Percentiles rank a stretch among this genome's conserved stretches.
phyloP scores from a whole-genome alignment of 768 basidiomycete species.

The Baorangia bicolor region DNA sequence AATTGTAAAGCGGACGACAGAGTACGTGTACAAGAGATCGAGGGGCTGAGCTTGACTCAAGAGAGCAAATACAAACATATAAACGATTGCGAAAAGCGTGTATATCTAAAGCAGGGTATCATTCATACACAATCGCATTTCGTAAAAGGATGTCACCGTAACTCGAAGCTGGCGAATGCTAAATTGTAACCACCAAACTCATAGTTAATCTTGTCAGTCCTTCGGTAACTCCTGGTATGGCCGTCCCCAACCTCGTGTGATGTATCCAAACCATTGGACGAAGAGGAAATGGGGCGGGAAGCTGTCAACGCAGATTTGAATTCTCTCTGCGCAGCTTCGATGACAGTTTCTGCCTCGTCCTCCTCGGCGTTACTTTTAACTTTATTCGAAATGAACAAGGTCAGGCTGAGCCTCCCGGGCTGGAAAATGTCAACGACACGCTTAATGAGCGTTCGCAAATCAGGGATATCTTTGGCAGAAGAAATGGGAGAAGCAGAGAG shows the following conservation, averaged over 20 bases:
- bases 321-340: constrained; percentile 72
- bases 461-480: constrained; percentile 52
- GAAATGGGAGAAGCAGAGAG: constrained; percentile 37
- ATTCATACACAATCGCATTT: constrained; percentile 12
- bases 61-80: constrained; percentile 19
- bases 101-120: constrained; percentile 25
- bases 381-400: constrained; percentile 82
- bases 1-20: constrained; percentile 19
- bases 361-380: constrained; percentile 43
- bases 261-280: constrained; percentile 21
- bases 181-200: constrained; percentile 93
- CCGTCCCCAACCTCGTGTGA: constrained; percentile 15
- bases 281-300: constrained; percentile 23
- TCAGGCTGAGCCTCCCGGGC: constrained; percentile 80
- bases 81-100: constrained; percentile 12
- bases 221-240: constrained; percentile 51
- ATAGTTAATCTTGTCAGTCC: constrained; percentile 98
- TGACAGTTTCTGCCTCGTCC: constrained; percentile 50
- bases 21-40: constrained; percentile 17
- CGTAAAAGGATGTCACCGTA: constrained; percentile 31
- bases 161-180: constrained; percentile 86
- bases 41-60: constrained; percentile 1
- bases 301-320: constrained; percentile 64
- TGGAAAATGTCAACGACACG: constrained; percentile 93
- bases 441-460: constrained; percentile 76